Evolutionary conservation across 441 rosid genomes (phyloP), one percentile per base, ranked within the genome.

Genomic region (Francoa sonchifolia): DNA sequence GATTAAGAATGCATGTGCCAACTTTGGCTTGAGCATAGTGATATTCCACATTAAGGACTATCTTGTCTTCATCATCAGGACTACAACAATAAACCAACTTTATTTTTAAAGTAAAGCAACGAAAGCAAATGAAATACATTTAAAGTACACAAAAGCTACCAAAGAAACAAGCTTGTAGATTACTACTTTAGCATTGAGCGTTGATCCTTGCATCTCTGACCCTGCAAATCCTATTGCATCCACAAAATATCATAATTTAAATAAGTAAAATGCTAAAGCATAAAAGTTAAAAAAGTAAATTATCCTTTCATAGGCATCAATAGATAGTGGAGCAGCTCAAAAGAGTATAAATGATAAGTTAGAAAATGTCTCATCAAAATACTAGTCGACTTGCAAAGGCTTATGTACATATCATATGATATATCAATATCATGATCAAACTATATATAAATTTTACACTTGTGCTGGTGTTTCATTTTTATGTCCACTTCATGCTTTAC

Each of bases 1-100:
- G 67, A 66, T 47, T 59, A 45, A 74, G 69, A 39, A 61, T 59
- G 53, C 61, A 58, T 19, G 71, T 74, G 14, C 45, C 62, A 44
- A 90, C 52, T 42, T 59, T 57, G 66, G 93, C 98, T 60, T 71
- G 87, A 47, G 50, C 47, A 51, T 82, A 85, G 70, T 85, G 98
- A 54, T 87, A 76, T 74, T 76, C 76, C 66, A 80, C 98, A 50
- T 85, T 74, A 65, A 74, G 63, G 44, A 80, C 60, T 56, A 85
- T 66, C 68, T 66, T 66, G 62, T 85, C 90, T 66, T 90, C 82
- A 25, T 69, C 82, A 54, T 82, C 94, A 61, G 74, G 82, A 34
- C 77, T 74, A 28, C 29, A 44, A 60, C 39, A 54, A 27, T 31
- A 55, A 18, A 2, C 27, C 29, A 18, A 21, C 14, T 7, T 12